Evolutionary conservation across 2,329 filamentous ascomycete genomes (phyloP), one percentile per base, ranked within the genome.

Genomic region (Neurospora sp.): DNA sequence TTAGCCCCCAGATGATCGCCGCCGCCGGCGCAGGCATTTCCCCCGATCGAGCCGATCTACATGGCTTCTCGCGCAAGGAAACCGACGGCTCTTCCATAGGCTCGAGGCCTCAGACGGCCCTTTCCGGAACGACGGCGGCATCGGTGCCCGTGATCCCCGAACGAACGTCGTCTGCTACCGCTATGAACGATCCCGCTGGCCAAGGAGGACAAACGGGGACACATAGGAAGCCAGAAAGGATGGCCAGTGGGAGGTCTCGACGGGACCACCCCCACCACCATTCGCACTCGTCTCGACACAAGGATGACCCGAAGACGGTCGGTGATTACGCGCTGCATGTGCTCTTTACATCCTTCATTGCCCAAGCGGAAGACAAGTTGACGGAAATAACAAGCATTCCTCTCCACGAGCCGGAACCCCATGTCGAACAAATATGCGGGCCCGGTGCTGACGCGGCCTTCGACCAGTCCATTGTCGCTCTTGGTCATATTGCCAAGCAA

Each of bases 271-370:
- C 85, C 6, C 90, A 91, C 77, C 89, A 94, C 77, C 90, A 89
- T 74, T 92, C 92, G 17, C 89, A 93, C 76, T 95, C 92, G 41
- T 90, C 90, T 67, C 86, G 88, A 69, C 88, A 90, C 75, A 88
- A 91, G 74, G 87, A 90, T 68, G 92, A 97, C 73, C 88, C 91
- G 73, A 97, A 95, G 80, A 97, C 94, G 0, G 94, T 97, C n/a
- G 94, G 93, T 69, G 96, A 99, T 83, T 98, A 97, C 86, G 96
- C 96, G 23, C 84, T 99, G 71, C 95, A 98, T 80, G 95, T 98
- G 75, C 84, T 99, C 62, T 97, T 98, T 81, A 98, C 96, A 74
- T 93, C 94, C 86, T 99, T 99, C 81, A 96, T 98, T 77, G 91
- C 92, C 17, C 92, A 96, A 78, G 96, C 96, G n/a, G 96, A 99